These are phyloP conservation scores for Cystoderma amianthinum DNA, from an alignment of 768 basidiomycete species.

Conservation along the genomic window DNA sequence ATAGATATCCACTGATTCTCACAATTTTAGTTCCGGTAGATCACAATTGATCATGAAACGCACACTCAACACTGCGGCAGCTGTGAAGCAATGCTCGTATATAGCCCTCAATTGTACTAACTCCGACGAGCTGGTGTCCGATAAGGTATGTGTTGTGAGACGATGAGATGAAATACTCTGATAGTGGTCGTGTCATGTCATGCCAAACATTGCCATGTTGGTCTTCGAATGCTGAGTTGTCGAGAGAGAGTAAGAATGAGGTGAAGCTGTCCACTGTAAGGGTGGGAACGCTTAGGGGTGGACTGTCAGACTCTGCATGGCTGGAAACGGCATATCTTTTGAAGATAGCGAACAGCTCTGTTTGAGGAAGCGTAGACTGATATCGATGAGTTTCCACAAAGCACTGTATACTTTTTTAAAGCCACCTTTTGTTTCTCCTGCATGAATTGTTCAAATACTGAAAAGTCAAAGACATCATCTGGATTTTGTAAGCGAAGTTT, in stretches of 20 bases:
- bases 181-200: conserved; percentile 85
- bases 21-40: conserved; percentile 91
- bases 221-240: conserved; percentile 57
- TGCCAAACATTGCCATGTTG: conserved; percentile 45
- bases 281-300: conserved; percentile 9
- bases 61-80: conserved; percentile 92
- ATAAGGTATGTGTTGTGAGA: conserved; percentile 93
- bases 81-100: conserved; percentile 85
- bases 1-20: conserved; percentile 81
- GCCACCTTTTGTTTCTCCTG: conserved; percentile 35
- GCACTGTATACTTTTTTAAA: conserved; percentile 5
- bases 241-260: conserved; percentile 73
- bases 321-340: conserved; percentile 13
- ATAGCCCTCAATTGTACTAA: conserved; percentile 88
- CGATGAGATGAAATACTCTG: conserved; percentile 84
- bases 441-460: conserved; percentile 41
- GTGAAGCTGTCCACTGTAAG: conserved; percentile 65
- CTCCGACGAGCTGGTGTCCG: conserved; percentile 81
- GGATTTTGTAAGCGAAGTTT: conserved; percentile 22
- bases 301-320: conserved; percentile 19
- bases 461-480: conserved; percentile 29
- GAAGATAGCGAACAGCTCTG: conserved; percentile 25
- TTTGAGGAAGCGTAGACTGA: conserved; percentile 23
- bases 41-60: conserved; percentile 20
- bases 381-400: neutral